Conservation (phyloP, 768 basidiomycete genomes). For the Termitomyces heimii region DNA sequence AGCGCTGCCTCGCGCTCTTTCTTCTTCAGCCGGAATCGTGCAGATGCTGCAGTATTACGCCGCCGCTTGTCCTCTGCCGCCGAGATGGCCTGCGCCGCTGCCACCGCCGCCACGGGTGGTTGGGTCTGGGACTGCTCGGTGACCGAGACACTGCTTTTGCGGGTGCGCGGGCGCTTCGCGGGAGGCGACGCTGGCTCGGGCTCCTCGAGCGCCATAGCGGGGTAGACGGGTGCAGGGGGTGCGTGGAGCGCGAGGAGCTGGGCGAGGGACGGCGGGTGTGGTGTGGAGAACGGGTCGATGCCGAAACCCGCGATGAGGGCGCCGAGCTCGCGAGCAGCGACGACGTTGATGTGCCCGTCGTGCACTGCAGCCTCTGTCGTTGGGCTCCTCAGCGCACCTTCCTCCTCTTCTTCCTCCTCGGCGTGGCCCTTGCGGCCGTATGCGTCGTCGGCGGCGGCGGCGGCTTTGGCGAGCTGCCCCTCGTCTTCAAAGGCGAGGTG, state of each 20-base stretch:
- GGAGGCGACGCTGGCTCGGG: constrained; percentile 18
- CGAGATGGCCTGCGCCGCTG: constrained; percentile 29
- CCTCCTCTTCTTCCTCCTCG: constrained; percentile 46
- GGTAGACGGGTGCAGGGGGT: constrained; percentile 22
- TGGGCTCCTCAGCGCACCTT: constrained; percentile 22
- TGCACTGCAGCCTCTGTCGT: constrained; percentile 38
- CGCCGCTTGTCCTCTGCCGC: constrained; percentile 88
- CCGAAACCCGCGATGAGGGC: constrained; percentile 30
- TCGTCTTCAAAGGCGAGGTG: constrained; percentile 80
- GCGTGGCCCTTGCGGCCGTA: constrained; percentile 28
- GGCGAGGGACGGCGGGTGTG: constrained; percentile 48
- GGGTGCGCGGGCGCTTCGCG: constrained; percentile 52
- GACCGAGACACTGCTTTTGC: constrained; percentile 39
- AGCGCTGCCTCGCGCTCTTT: constrained; percentile 91
- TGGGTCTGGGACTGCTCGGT: too few relatives aligned
- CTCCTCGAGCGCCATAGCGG: constrained; percentile 18
- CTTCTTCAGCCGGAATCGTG: constrained; percentile 92
- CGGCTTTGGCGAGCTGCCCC: constrained; percentile 34
- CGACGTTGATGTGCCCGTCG: constrained; percentile 56
- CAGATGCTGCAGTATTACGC: constrained; percentile 88
- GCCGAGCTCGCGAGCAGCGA: constrained; percentile 35
- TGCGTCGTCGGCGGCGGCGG: constrained; percentile 26
- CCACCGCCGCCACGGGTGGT: too few relatives aligned
- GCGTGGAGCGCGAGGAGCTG: constrained; percentile 65
- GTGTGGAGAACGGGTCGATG: constrained; percentile 36